Base-by-base conservation (phyloP, 2,329 filamentous ascomycete genomes). In the Sphaerulina musiva region DNA sequence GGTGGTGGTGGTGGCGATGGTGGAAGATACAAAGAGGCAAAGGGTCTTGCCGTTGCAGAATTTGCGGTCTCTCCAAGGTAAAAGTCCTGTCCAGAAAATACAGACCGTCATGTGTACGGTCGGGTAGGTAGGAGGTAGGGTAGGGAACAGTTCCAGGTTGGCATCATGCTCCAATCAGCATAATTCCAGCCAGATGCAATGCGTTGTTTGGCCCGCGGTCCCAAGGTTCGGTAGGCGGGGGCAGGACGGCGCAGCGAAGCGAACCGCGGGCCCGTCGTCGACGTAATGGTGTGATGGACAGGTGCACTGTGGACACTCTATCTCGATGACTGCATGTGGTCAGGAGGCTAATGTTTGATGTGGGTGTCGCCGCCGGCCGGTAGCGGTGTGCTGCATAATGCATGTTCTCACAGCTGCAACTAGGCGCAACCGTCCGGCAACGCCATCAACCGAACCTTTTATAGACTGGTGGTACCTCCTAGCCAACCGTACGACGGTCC, bases 391-490 rank as follows among this genome's bases (percentile, higher is more conserved):
- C 14, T 17, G 14, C 14, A 17, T 17, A 17, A 17, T 17, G 14
- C 14, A 17, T 17, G 14, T 17, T 17, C 14, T 17, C 14, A 17
- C 14, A 11, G 20, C 43, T 45, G 42, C 20, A n/a, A 36, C 39
- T 34, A 7, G 17, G 17, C n/a, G 45, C 34, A 38, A 20, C 47
- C 38, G 47, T 34, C 38, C 47, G 47, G 47, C 47, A 31, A 44
- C 48, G 48, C 48, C n/a, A 44, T 51, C 40, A 45, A 51, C 48
- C 48, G 48, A 51, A 51, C 48, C 48, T 51, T 44, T 20, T 51
- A 34, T 34, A 11, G 32, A 34, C 32, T 34, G 32, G 32, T 11
- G 11, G 32, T 17, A 17, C 14, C 14, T 17, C 14, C 14, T 17
- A 17, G 14, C 14, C 14, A 17, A 17, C 14, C 14, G 14, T 17